These are phyloP conservation scores for Talaromyces sp. DNA, from an alignment of 2,329 filamentous ascomycete genomes.

Conservation along the genomic window DNA sequence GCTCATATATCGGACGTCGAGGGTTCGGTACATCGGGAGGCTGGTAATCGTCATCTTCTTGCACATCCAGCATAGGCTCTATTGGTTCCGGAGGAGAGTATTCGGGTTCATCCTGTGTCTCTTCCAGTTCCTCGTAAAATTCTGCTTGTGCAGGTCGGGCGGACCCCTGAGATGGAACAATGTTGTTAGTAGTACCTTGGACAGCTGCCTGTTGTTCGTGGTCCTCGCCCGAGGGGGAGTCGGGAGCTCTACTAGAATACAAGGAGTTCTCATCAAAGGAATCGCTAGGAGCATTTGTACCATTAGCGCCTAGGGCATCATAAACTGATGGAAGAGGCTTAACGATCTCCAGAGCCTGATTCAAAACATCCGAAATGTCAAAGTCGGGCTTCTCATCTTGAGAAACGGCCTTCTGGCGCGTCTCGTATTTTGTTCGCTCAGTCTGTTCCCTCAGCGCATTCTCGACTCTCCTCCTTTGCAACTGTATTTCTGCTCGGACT, in stretches of 20 bases:
- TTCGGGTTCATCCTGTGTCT: slow-evolving; percentile 40
- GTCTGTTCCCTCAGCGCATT: slow-evolving; percentile 70
- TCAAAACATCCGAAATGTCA: slow-evolving; percentile 68
- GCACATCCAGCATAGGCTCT: slow-evolving; percentile 25
- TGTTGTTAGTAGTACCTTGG: slow-evolving; percentile 12
- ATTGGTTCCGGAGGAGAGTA: slow-evolving; percentile 45
- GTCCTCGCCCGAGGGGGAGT: slow-evolving; percentile 57
- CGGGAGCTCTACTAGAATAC: slow-evolving; percentile 86
- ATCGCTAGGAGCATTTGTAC: slow-evolving; percentile 64
- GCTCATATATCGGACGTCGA: slow-evolving; percentile 38
- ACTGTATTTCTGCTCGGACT: slow-evolving; percentile 72
- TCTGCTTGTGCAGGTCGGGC: background rate
- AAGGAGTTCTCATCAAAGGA: slow-evolving; percentile 92
- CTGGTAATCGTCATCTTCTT: slow-evolving; percentile 22
- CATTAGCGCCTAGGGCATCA: slow-evolving; percentile 50
- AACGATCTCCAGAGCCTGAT: slow-evolving; percentile 66
- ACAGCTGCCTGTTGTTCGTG: slow-evolving; percentile 16
- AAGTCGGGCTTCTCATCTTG: slow-evolving; percentile 59
- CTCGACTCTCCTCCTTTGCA: slow-evolving; percentile 79
- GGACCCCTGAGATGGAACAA: slow-evolving; percentile 16
- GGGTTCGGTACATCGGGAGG: slow-evolving; percentile 27
- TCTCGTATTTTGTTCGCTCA: slow-evolving; percentile 55
- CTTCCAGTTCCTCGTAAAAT: background rate
- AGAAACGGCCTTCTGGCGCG: slow-evolving; percentile 45
- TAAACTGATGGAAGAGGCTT: slow-evolving; percentile 60